Conservation (phyloP, 1,139 yeast genomes). For the Diutina ranongensis region DNA sequence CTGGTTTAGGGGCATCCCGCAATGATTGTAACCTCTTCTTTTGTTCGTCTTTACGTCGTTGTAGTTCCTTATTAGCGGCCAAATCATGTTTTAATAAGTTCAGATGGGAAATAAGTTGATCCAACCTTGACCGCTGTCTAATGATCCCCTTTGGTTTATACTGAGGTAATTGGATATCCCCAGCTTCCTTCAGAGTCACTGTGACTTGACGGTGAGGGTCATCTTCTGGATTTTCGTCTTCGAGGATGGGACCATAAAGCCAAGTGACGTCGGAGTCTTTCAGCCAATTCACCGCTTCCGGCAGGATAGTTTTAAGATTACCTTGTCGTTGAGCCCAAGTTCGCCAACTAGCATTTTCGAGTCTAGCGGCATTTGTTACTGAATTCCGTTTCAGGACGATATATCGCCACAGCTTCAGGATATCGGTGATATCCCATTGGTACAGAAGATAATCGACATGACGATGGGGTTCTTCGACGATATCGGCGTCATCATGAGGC, state of each 20-base stretch:
- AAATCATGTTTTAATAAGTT: constrained; percentile 37
- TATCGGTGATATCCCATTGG: constrained; percentile 90
- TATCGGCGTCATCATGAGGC: constrained; percentile 80
- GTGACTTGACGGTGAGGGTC: constrained; percentile 17
- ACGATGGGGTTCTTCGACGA: constrained; percentile 68
- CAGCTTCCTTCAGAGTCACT: constrained; percentile 35
- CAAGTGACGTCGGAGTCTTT: constrained; percentile 75
- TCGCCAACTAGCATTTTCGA: constrained; percentile 79
- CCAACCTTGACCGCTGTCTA: constrained; percentile 71
- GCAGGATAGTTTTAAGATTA: constrained; percentile 54
- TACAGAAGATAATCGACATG: constrained; percentile 94
- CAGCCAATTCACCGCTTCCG: constrained; percentile 68
- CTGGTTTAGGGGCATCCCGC: constrained; percentile 18
- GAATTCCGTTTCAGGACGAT: constrained; percentile 72
- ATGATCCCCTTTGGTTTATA: constrained; percentile 49
- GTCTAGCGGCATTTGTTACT: constrained; percentile 54
- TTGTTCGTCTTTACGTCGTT: constrained; percentile 13
- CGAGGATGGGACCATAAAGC: constrained; percentile 69
- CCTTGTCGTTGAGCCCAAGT: constrained; percentile 77
- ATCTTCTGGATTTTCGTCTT: constrained; percentile 24
- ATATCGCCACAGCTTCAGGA: constrained; percentile 91
- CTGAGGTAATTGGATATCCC: constrained; percentile 28
- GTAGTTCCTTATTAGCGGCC: constrained; percentile 23
- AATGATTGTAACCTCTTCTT: constrained; percentile 11
- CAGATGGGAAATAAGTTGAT: constrained; percentile 53